Evolutionary conservation across 305 asterid genomes (phyloP), one percentile per base, ranked within the genome.

Genomic region (Fraxinus floribunda): DNA sequence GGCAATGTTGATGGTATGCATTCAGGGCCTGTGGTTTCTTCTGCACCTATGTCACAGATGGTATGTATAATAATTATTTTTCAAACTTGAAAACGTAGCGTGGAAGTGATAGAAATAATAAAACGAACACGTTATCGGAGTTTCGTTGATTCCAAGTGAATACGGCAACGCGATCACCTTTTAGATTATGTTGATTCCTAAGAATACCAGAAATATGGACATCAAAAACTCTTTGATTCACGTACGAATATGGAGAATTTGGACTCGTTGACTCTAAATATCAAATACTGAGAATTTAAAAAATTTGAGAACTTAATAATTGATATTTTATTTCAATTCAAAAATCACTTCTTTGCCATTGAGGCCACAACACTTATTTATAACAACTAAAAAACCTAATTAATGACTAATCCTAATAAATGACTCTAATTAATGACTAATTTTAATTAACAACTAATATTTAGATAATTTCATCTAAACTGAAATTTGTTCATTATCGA

Each of bases 11-110:
- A 93, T 71, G 85, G 86, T 73, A 86, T 88, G 79, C 86, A 78
- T 84, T 87, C 92, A 35, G 83, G 89, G 75, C 86, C 86, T 77
- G 79, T 82, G 24, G 90, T 84, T 85, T 87, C 93, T 60, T 90
- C 94, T 84, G 88, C 89, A 75, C 78, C 89, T 77, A 71, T 80
- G 70, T 81, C 89, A 55, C 92, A 92, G 71, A 84, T 81, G 83
- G 91, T 89, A 82, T 76, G 84, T 84, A 38, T 76, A 75, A 83
- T 68, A 66, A 78, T 7, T 83, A 81, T 76, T 49, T 49, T 75
- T 11, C 78, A 68, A 52, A 52, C 62, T 52, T 52, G 62, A 52
- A 52, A 52, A 52, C 16, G 62, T 52, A 52, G 62, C 3, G 22
- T 1, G 62, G 62, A 16, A 52, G 22, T 1, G 22, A 52, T 52